phyloP scores from a whole-genome alignment of 192 early-diverging fungal genomes.

The Linnemannia hyalina region DNA sequence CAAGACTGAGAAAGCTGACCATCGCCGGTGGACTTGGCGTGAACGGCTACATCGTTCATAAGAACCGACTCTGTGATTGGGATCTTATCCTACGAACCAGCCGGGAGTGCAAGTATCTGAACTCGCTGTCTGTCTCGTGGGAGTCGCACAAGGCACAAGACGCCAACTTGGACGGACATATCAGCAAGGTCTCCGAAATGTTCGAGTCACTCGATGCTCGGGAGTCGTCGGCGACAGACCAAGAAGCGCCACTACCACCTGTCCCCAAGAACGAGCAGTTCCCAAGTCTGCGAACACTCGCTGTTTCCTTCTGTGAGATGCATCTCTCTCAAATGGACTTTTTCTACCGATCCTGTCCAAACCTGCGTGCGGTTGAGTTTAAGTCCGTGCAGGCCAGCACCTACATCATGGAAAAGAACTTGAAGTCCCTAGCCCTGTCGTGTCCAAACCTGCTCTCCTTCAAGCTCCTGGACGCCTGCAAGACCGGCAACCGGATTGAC shows the following conservation, averaged over 20 bases:
- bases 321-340: conserved; percentile 2
- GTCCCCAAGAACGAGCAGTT: background rate
- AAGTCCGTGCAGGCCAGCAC: background rate
- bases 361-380: conserved; percentile 18
- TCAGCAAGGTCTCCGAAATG: background rate
- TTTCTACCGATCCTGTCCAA: conserved; percentile 12
- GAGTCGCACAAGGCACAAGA: background rate
- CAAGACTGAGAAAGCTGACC: conserved; percentile 5
- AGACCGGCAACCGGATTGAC: background rate
- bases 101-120: conserved; percentile 13
- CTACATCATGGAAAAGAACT: background rate
- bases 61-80: conserved; percentile 29
- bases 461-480: background rate
- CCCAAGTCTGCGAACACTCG: background rate
- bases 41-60: conserved; percentile 1
- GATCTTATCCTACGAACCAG: background rate
- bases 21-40: conserved; percentile 10
- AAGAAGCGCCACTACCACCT: background rate
- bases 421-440: background rate
- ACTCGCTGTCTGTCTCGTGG: conserved; percentile 20
- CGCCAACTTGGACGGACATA: background rate
- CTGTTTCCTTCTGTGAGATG: conserved; percentile 4
- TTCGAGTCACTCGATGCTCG: background rate
- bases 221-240: background rate
- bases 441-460: conserved; percentile 20